Percentiles rank a stretch among this genome's conserved stretches.
Conservation (phyloP, 2,329 filamentous ascomycete genomes). For the Atkinsonella texensis region DNA sequence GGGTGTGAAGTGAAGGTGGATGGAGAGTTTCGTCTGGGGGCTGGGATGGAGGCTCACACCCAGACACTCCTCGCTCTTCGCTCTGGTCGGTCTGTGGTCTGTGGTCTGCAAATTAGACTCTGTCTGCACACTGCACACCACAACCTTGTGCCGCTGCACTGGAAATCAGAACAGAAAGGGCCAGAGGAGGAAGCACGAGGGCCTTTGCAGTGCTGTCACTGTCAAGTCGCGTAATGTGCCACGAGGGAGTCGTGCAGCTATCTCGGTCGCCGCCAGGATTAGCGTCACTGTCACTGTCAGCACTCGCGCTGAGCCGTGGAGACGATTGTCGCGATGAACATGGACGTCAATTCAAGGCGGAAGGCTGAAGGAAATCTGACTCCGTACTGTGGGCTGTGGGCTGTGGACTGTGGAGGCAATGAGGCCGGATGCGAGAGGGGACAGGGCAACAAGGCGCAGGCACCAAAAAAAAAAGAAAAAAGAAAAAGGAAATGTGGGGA, state of each 20-base stretch:
- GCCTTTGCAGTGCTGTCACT: neutral
- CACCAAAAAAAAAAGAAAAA: neutral
- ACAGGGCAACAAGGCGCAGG: neutral
- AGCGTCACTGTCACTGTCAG: conserved; percentile 10
- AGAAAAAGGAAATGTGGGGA: too few species aligned
- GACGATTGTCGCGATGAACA: conserved; percentile 14
- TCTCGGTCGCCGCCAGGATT: conserved; percentile 4
- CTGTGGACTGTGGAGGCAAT: conserved; percentile 4
- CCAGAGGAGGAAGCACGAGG: neutral
- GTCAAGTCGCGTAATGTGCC: neutral
- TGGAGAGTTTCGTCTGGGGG: conserved; percentile 10
- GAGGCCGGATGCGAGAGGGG: conserved; percentile 5
- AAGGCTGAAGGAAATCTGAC: neutral
- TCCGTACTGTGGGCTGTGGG: neutral
- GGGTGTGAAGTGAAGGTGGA: conserved; percentile 7
- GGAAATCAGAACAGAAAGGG: neutral
- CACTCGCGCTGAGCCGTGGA: conserved; percentile 15
- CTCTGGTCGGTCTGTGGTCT: neutral
- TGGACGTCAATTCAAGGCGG: conserved; percentile 11
- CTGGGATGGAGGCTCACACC: conserved; percentile 7
- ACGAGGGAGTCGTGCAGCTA: neutral
- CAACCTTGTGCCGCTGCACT: conserved; percentile 7
- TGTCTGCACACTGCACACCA: neutral
- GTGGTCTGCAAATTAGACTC: neutral
- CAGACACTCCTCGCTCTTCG: conserved; percentile 4